A percentile compares a stretch with the other conserved stretches of the same genome.
phyloP scores from a whole-genome alignment of 306 rosid genomes.

The Casuarina glauca region DNA sequence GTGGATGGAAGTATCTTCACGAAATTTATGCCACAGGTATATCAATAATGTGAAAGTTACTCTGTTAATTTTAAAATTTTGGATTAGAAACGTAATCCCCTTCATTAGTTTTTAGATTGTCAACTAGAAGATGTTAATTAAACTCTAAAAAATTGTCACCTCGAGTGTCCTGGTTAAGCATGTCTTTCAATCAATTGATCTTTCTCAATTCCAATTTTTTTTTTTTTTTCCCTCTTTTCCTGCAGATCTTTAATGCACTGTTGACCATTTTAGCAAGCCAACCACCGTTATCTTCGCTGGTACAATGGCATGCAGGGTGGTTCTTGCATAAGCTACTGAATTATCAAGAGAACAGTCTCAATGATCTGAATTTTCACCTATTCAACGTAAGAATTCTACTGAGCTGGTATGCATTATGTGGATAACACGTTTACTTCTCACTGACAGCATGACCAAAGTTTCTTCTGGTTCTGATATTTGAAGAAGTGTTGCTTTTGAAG shows the following conservation, averaged over 20 bases:
- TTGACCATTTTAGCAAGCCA: constrained; percentile 66
- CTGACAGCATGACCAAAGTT: not conserved
- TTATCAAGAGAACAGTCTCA: constrained; percentile 41
- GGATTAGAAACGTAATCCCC: constrained; percentile 1
- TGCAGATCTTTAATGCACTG: constrained; percentile 69
- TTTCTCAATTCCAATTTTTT: constrained; percentile 15
- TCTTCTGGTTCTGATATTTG: not conserved
- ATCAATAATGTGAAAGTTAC: not conserved
- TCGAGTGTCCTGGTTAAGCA: constrained; percentile 19
- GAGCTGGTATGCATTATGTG: constrained; percentile 25
- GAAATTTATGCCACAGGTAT: constrained; percentile 56
- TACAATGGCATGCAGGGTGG: constrained; percentile 82
- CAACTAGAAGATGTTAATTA: not conserved
- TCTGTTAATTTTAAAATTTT: constrained; percentile 7
- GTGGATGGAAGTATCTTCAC: constrained; percentile 46
- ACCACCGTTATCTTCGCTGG: constrained; percentile 53
- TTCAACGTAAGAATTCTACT: constrained; percentile 57
- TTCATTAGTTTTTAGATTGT: constrained; percentile 5
- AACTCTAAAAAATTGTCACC: not conserved
- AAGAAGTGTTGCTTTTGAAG: not conserved
- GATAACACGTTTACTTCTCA: not conserved
- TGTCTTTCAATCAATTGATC: constrained; percentile 25
- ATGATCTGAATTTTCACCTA: constrained; percentile 43
- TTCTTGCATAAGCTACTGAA: constrained; percentile 63
- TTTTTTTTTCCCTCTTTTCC: constrained; percentile 6